phyloP scores from a whole-genome alignment of 768 basidiomycete species.

The Royoungia palumana region DNA sequence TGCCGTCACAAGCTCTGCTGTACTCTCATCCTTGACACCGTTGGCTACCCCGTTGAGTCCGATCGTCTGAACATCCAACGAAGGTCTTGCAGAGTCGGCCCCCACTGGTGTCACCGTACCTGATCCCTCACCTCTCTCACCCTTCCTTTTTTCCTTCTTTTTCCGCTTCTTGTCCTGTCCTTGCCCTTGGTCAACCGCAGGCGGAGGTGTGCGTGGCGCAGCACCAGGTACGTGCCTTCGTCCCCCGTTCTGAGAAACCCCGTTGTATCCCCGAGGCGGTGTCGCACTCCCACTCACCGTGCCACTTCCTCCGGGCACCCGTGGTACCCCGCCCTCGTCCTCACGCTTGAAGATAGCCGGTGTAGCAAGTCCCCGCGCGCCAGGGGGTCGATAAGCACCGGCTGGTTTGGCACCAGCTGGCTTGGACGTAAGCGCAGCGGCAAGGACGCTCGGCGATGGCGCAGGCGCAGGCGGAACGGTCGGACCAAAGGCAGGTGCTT shows the following conservation, averaged over 20 bases:
- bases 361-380: conserved; percentile 84
- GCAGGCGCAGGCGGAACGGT: conserved; percentile 65
- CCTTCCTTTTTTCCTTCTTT: conserved; percentile 58
- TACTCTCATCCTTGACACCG: conserved; percentile 12
- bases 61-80: conserved; percentile 37
- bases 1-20: conserved; percentile 1
- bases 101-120: conserved; percentile 31
- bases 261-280: conserved; percentile 55
- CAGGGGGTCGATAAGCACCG: conserved; percentile 92
- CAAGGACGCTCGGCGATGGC: conserved; percentile 55
- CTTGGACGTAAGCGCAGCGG: conserved; percentile 49
- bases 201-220: conserved; percentile 47
- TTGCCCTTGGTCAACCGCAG: conserved; percentile 34
- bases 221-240: conserved; percentile 68
- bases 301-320: conserved; percentile 35
- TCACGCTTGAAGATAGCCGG: conserved; percentile 88
- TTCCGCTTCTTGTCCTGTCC: conserved; percentile 43
- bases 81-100: conserved; percentile 27
- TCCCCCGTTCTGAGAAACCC: conserved; percentile 30
- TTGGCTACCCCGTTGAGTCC: conserved; percentile 18
- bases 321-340: conserved; percentile 76
- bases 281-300: conserved; percentile 50
- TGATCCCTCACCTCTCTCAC: conserved; percentile 31
- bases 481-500: conserved; percentile 63
- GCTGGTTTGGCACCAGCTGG: conserved; percentile 61